These are phyloP conservation scores for Syzygium grande DNA, from an alignment of 345 rosid genomes.

Conservation along the genomic window DNA sequence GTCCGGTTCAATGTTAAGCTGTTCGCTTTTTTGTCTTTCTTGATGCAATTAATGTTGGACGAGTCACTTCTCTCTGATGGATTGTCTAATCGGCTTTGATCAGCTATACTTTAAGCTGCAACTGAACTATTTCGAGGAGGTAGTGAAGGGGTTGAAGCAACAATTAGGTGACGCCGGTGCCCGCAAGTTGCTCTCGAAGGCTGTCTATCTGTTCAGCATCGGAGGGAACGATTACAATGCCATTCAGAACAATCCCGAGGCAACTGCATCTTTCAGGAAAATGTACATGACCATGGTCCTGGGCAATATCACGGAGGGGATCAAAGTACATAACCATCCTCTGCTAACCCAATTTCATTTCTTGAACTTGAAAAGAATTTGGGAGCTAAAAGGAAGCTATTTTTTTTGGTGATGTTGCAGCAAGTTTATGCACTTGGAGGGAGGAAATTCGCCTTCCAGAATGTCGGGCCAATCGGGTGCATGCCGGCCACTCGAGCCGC, in stretches of 20 bases:
- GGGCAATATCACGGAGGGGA: neutral
- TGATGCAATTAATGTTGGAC: neutral
- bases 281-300: neutral
- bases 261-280: neutral
- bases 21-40: neutral
- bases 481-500: neutral
- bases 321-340: neutral
- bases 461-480: slow-evolving; percentile 22
- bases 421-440: slow-evolving; percentile 6
- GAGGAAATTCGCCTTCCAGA: slow-evolving; percentile 11
- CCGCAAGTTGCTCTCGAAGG: slow-evolving; percentile 4
- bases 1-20: neutral
- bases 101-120: slow-evolving; percentile 14
- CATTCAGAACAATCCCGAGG: neutral
- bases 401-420: neutral
- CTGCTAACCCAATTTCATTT: neutral
- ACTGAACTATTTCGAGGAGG: slow-evolving; percentile 6
- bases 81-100: neutral
- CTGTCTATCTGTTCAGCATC: slow-evolving; percentile 9
- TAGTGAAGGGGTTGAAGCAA: slow-evolving; percentile 1
- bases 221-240: slow-evolving; percentile 11
- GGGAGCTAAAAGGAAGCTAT: neutral
- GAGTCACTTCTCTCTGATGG: too few relatives aligned
- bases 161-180: slow-evolving; percentile 7
- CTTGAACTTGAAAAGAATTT: neutral